Base-by-base conservation (phyloP, 768 basidiomycete genomes). In the Tylopilus rubrobrunneus region DNA sequence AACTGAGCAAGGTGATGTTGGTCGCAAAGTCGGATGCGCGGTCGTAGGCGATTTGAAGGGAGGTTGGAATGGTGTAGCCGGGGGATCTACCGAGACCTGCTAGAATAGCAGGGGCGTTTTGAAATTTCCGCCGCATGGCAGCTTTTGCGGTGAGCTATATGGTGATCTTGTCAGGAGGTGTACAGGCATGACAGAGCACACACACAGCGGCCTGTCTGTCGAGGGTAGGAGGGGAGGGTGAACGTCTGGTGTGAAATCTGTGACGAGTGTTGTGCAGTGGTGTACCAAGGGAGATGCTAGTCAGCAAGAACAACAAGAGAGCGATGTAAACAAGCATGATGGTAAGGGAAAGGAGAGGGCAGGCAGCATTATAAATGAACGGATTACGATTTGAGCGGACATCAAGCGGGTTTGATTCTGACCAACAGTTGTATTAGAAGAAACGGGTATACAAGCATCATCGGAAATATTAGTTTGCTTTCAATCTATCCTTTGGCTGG, bases 401-500 rank as follows among this genome's bases (percentile, higher is more conserved):
- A 31, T 31, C n/a, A 12, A 44, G 9, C 7, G 2, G 12, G 52
- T 55, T 43, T 14, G 31, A 56, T 59, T 62, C 37, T 14, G 48
- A 52, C 56, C 31, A 19, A 45, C 7, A 21, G 11, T 39, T 65
- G 23, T 56, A 73, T 10, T 76, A 70, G 9, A 53, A 34, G 51
- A 8, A 28, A n/a, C 14, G 8, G 44, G 34, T 56, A 41, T 41
- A 55, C 46, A 55, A 14, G 25, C n/a, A n/a, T n/a, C n/a, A 14
- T 10, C 28, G 3, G 31, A 15, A 8, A 27, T 14, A 2, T 59
- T 25, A 69, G 29, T 58, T 57, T 19, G 55, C 48, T 39, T 71
- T 69, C 2, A 36, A 11, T 56, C 65, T 61, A 42, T 58, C 61
- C 39, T 74, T 52, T 52, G 51, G 51, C 44, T 46, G 73, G 41